Evolutionary conservation across 2,329 filamentous ascomycete species (phyloP).

Genomic region (Cladosporium sp.): DNA sequence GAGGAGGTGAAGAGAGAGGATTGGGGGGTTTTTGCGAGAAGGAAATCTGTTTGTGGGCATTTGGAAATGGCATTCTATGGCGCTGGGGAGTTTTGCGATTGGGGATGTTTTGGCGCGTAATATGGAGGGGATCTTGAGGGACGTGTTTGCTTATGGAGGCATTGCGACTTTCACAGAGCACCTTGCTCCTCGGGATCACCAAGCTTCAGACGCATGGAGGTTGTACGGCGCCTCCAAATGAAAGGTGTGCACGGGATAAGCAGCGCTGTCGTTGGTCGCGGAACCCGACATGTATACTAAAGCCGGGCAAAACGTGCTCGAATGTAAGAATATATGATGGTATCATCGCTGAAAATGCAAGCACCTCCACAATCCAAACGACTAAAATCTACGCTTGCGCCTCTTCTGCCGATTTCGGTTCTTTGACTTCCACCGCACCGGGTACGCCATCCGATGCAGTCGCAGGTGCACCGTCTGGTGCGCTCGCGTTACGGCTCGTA

Average conservation of each 20-base stretch:
- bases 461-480: not conserved
- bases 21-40: too few species aligned
- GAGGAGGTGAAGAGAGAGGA: conserved; percentile 2
- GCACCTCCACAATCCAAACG: not conserved
- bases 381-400: not conserved
- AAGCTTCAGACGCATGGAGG: too few species aligned
- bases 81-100: not conserved
- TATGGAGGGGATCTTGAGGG: too few species aligned
- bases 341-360: not conserved
- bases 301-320: not conserved
- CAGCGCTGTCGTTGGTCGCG: too few species aligned
- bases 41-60: too few species aligned
- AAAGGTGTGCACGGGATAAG: too few species aligned
- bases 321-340: not conserved
- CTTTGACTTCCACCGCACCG: not conserved
- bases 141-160: too few species aligned
- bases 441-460: not conserved
- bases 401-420: not conserved
- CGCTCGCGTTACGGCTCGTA: conserved; percentile 1
- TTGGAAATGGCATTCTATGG: not conserved
- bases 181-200: too few species aligned
- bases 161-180: too few species aligned
- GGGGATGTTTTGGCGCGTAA: too few species aligned
- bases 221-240: not conserved
- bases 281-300: not conserved